Percentiles rank a stretch among this genome's conserved stretches.
These are phyloP conservation scores for Penicillium samsonianum DNA, from an alignment of 495 filamentous ascomycete genomes.

Conservation along the genomic window DNA sequence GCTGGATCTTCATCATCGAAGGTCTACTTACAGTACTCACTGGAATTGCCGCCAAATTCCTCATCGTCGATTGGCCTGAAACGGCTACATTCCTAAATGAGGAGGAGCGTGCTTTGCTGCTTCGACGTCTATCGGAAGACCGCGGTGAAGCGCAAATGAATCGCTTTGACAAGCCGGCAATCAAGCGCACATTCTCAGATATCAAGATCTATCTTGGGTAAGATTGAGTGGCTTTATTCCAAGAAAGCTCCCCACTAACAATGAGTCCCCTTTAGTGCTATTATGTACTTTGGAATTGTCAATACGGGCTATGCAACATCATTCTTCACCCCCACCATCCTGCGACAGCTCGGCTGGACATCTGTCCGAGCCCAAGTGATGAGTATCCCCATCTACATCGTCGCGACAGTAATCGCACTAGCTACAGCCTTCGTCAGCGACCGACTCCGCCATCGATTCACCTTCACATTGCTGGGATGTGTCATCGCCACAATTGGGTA, in stretches of 20 bases:
- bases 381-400: constrained; percentile 59
- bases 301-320: constrained; percentile 52
- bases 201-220: constrained; percentile 59
- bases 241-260: not conserved
- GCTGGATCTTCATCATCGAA: constrained; percentile 74
- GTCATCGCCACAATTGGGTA: constrained; percentile 51
- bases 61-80: constrained; percentile 61
- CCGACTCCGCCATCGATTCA: constrained; percentile 49
- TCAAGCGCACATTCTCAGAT: constrained; percentile 50
- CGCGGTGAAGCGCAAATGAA: constrained; percentile 49
- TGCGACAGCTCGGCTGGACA: constrained; percentile 58
- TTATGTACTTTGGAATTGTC: constrained; percentile 54
- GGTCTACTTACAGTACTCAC: constrained; percentile 52
- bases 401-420: constrained; percentile 48
- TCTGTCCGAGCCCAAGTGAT: constrained; percentile 52
- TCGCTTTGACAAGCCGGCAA: constrained; percentile 45
- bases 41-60: constrained; percentile 47
- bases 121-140: constrained; percentile 46
- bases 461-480: constrained; percentile 51
- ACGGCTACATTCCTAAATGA: constrained; percentile 49
- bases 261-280: constrained; percentile 23
- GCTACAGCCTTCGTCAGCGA: constrained; percentile 49
- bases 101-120: constrained; percentile 47
- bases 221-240: not conserved
- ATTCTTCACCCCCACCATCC: constrained; percentile 59